Base-by-base conservation (phyloP, 176 grass and related monocot species). In the Hordeum marinum region DNA sequence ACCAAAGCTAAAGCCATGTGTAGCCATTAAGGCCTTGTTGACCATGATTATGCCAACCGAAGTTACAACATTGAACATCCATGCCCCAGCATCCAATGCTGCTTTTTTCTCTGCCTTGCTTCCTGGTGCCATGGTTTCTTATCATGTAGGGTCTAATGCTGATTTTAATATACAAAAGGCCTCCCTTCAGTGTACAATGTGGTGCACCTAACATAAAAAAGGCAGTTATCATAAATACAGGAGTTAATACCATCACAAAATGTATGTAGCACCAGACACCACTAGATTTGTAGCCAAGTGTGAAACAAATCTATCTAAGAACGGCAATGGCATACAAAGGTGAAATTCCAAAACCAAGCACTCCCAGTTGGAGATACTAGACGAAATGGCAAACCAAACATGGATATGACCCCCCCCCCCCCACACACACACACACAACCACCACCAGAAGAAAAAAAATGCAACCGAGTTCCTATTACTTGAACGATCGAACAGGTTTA, bases 31-130 rank as follows among this genome's bases (percentile, higher is more conserved):
- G 23, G 91, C 87, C 73, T 96, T 93, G 83, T 96, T 96, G 60
- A 93, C 91, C 91, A 96, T 96, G 77, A 96, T 96, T 57, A 96
- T 88, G 67, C 91, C 94, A 24, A 96, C 94, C 5, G 94, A 96
- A 63, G 91, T 91, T 9, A 96, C 89, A 70, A 96, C 89, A 84
- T 93, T 96, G 84, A 96, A 96, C 58, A 91, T 83, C 91, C 94
- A 93, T 39, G 91, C 89, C 26, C 89, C 94, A 27, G 87, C 89
- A 93, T 96, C 94, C 23, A 92, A 46, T 55, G 73, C 84, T 78
- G 89, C 86, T 36, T 96, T 96, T 64, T 80, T 87, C 76, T 91
- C 94, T 39, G 83, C 81, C 65, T 91, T 96, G 80, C 86, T 91
- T 85, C 59, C 83, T 57, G 86, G 84, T 81, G 94, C 85, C 90